These are phyloP conservation scores for Saccharum spontaneum DNA, from an alignment of 176 grass and related monocot genomes.

Conservation along the genomic window DNA sequence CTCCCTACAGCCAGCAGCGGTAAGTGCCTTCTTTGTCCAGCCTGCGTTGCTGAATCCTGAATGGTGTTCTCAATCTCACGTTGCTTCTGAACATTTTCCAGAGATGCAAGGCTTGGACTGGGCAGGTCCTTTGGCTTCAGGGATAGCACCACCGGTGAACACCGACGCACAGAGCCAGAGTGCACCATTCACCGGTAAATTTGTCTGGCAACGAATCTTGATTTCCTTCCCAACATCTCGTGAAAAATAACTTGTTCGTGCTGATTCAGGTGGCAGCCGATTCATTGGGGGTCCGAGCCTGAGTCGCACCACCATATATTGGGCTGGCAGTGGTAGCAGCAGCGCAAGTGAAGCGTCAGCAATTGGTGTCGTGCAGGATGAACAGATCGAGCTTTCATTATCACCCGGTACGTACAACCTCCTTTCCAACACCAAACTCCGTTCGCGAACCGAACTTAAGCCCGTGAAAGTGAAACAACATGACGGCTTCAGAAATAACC, in stretches of 20 bases:
- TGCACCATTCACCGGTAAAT: conserved; percentile 29
- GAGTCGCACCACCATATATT: background rate
- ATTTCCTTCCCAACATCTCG: background rate
- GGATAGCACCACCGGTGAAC: background rate
- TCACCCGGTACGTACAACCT: conserved; percentile 1
- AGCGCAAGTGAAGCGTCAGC: background rate
- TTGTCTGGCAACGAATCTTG: background rate
- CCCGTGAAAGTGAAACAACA: background rate
- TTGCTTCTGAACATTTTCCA: background rate
- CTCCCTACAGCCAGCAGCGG: conserved; percentile 18
- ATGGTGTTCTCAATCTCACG: background rate
- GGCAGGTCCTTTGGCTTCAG: conserved; percentile 46
- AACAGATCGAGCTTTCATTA: conserved; percentile 41
- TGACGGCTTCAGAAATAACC: background rate
- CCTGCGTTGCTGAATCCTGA: background rate
- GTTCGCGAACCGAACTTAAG: background rate
- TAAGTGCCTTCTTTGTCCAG: background rate
- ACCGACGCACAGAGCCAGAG: conserved; percentile 2
- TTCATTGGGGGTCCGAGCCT: conserved; percentile 31
- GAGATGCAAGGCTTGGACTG: conserved; percentile 46
- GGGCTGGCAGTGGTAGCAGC: background rate
- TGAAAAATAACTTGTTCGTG: background rate
- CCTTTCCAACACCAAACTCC: background rate
- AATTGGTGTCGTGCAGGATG: background rate
- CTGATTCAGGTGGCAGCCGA: conserved; percentile 20